Evolutionary conservation across 2,329 filamentous ascomycete species (phyloP).

Genomic region (Fusarium verrucosum): DNA sequence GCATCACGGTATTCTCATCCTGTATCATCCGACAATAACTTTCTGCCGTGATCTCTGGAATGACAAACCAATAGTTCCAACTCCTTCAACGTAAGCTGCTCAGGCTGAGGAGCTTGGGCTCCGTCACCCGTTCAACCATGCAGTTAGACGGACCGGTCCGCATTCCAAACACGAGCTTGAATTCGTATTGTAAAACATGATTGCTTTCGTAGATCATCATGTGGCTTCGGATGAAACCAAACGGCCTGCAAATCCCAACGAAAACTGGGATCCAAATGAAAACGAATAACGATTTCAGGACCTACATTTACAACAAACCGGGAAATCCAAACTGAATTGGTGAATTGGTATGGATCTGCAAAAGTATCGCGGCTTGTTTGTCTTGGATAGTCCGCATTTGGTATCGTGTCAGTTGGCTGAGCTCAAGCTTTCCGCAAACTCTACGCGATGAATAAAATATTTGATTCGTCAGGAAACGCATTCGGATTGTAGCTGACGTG

Average conservation of each 20-base stretch:
- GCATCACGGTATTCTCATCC: neutral
- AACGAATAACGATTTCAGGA: neutral
- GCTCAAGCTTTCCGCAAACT: neutral
- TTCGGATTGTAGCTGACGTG: conserved; percentile 10
- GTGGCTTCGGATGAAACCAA: conserved; percentile 5
- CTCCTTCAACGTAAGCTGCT: neutral
- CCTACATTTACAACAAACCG: neutral
- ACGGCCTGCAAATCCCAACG: neutral
- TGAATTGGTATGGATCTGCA: conserved; percentile 22
- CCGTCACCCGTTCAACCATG: conserved; percentile 17
- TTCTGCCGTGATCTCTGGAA: neutral
- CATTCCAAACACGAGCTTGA: neutral
- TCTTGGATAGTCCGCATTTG: conserved; percentile 8
- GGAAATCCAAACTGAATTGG: neutral
- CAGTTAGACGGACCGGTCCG: conserved; percentile 3
- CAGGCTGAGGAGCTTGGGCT: neutral
- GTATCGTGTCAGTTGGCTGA: conserved; percentile 4
- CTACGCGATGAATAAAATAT: neutral
- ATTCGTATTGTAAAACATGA: neutral
- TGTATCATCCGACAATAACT: neutral
- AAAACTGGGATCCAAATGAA: neutral
- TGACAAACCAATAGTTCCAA: neutral
- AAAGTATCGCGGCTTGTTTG: neutral
- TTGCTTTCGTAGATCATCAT: neutral
- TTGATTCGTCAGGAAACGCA: conserved; percentile 9